Percentiles rank a stretch among this genome's conserved stretches.
These are phyloP conservation scores for Oenanthe javanica DNA, from an alignment of 140 eudicot species.

Conservation along the genomic window DNA sequence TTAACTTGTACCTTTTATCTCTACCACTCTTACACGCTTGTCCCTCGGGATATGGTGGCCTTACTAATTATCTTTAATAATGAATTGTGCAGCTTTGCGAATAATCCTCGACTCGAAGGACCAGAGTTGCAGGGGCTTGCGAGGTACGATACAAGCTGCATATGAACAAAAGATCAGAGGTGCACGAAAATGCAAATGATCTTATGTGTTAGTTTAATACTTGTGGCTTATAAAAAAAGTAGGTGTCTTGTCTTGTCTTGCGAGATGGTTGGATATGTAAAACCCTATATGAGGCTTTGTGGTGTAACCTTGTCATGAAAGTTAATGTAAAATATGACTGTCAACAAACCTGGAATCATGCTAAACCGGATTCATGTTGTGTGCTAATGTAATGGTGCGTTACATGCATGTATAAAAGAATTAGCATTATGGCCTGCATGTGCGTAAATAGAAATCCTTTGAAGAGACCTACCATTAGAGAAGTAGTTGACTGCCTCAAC, in stretches of 20 bases:
- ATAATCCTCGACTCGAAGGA: constrained; percentile 12
- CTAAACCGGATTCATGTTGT: not conserved
- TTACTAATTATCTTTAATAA: not conserved
- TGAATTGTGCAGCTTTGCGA: constrained; percentile 9
- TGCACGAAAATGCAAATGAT: constrained; percentile 1
- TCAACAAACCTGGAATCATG: not conserved
- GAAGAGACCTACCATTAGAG: constrained; percentile 58
- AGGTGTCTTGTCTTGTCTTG: not conserved
- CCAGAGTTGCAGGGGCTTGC: constrained; percentile 13
- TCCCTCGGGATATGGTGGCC: not conserved
- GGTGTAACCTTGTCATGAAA: constrained; percentile 1
- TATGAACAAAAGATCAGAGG: not conserved
- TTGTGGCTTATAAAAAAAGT: not conserved
- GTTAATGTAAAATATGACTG: not conserved
- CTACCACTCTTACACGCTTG: not conserved
- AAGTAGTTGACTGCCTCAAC: constrained; percentile 51
- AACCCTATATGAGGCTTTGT: not conserved
- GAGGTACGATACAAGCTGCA: constrained; percentile 8
- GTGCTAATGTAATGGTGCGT: not conserved
- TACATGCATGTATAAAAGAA: not conserved
- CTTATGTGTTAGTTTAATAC: not conserved
- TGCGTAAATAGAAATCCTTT: constrained; percentile 58
- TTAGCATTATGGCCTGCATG: constrained; percentile 40
- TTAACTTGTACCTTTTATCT: not conserved
- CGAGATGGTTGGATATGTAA: constrained; percentile 1